These are phyloP conservation scores for Trichoderma orchidacearum DNA, from an alignment of 495 filamentous ascomycete species.

Conservation along the genomic window DNA sequence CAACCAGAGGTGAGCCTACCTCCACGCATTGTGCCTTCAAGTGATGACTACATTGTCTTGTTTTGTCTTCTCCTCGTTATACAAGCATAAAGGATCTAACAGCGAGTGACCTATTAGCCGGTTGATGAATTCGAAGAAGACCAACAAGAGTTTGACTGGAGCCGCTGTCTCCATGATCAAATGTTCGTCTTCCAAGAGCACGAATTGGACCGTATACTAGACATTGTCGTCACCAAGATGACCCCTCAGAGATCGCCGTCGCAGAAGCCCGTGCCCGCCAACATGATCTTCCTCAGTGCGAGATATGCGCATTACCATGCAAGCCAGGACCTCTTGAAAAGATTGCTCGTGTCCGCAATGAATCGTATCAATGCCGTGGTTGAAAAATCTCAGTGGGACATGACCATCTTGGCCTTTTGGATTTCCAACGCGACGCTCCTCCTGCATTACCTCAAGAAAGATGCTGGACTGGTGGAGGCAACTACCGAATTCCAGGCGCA, in stretches of 20 bases:
- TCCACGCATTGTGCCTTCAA: slow-evolving; percentile 3
- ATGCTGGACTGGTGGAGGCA: slow-evolving; percentile 63
- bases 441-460: slow-evolving; percentile 94
- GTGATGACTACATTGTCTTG: too few relatives aligned
- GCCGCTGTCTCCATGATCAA: slow-evolving; percentile 86
- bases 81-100: too few relatives aligned
- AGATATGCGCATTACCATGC: slow-evolving; percentile 96
- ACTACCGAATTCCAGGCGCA: slow-evolving; percentile 87
- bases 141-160: slow-evolving; percentile 94
- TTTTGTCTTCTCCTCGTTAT: too few relatives aligned
- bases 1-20: slow-evolving; percentile 51
- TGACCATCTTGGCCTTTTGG: slow-evolving; percentile 98
- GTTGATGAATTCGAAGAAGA: slow-evolving; percentile 79
- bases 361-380: slow-evolving; percentile 95
- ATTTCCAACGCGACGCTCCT: slow-evolving; percentile 93
- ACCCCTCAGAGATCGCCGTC: slow-evolving; percentile 87
- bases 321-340: slow-evolving; percentile 68
- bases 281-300: slow-evolving; percentile 89
- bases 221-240: slow-evolving; percentile 97
- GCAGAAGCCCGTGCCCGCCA: slow-evolving; percentile 94
- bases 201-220: slow-evolving; percentile 77
- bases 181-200: slow-evolving; percentile 99
- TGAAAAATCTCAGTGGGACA: slow-evolving; percentile 92
- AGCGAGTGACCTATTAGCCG: too few relatives aligned
- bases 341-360: slow-evolving; percentile 73